These are phyloP conservation scores for Globisporangium megalacanthum DNA, from an alignment of 352 stramenopile genomes.

Conservation along the genomic window DNA sequence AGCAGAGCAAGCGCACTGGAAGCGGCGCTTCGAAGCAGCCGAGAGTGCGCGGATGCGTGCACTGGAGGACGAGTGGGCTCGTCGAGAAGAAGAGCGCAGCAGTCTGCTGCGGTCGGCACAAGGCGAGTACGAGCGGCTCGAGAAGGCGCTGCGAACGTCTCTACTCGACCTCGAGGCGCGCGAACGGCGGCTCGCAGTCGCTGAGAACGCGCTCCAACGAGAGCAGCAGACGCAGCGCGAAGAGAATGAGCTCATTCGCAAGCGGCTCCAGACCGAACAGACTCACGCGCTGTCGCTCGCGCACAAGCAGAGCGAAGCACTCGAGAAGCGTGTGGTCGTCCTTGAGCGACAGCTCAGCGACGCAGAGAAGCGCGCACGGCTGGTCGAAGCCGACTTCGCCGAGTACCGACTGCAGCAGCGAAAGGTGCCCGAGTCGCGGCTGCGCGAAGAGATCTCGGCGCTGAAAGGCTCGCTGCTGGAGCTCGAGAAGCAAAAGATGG, in stretches of 20 bases:
- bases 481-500: slow-evolving; percentile 58
- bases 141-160: slow-evolving; percentile 50
- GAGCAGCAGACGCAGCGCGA: slow-evolving; percentile 50
- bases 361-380: slow-evolving; percentile 36
- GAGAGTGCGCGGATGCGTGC: slow-evolving; percentile 70
- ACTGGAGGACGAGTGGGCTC: slow-evolving; percentile 73
- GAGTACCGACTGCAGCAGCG: slow-evolving; percentile 70
- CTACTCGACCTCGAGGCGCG: slow-evolving; percentile 52
- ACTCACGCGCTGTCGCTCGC: slow-evolving; percentile 41
- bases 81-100: slow-evolving; percentile 67
- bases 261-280: slow-evolving; percentile 60
- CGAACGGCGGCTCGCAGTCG: slow-evolving; percentile 47
- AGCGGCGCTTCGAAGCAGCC: slow-evolving; percentile 37
- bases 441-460: slow-evolving; percentile 68
- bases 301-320: slow-evolving; percentile 46
- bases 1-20: slow-evolving; percentile 46
- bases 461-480: slow-evolving; percentile 47
- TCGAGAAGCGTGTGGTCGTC: slow-evolving; percentile 33
- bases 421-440: slow-evolving; percentile 57
- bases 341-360: slow-evolving; percentile 41
- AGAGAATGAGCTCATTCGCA: slow-evolving; percentile 50
- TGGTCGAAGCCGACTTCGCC: slow-evolving; percentile 64
- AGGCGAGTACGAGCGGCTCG: slow-evolving; percentile 62
- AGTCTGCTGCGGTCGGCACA: slow-evolving; percentile 44
- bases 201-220: slow-evolving; percentile 46